Conservation (phyloP, 2,329 filamentous ascomycete species). For the Bimuria novae-zelandiae region DNA sequence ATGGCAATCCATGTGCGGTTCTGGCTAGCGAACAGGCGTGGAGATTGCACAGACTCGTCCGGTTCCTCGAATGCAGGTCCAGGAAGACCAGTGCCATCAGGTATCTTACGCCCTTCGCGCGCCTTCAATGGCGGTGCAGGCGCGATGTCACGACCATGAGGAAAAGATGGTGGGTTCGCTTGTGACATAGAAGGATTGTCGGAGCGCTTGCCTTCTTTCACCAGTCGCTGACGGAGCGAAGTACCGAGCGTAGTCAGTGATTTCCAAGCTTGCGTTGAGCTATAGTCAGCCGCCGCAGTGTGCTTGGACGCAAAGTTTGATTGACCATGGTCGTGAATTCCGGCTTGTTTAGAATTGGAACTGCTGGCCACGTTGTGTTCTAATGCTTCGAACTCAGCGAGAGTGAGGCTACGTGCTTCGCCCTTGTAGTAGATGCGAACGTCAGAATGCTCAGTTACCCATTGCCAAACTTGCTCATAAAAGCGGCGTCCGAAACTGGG, state of each 20-base stretch:
- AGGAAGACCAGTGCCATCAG: conserved; percentile 6
- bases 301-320: not conserved
- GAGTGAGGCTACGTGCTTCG: conserved; percentile 36
- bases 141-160: not conserved
- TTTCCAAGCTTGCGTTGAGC: conserved; percentile 14
- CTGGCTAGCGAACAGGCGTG: conserved; percentile 53
- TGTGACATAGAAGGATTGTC: not conserved
- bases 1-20: conserved; percentile 64
- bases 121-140: not conserved
- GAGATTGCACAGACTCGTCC: conserved; percentile 21
- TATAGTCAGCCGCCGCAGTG: not conserved
- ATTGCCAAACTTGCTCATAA: conserved; percentile 61
- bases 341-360: not conserved
- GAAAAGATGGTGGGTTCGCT: not conserved
- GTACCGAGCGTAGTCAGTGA: conserved; percentile 20
- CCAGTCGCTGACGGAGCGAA: conserved; percentile 27
- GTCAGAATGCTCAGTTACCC: conserved; percentile 61
- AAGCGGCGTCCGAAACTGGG: conserved; percentile 54
- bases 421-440: conserved; percentile 56
- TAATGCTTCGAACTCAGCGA: conserved; percentile 38
- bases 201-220: conserved; percentile 9
- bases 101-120: conserved; percentile 20
- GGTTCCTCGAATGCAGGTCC: conserved; percentile 35
- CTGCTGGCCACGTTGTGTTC: conserved; percentile 24
- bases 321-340: not conserved